A percentile compares a stretch with the other conserved stretches of the same genome.
Evolutionary conservation across 1,284 basidiomycete species (phyloP).

Genomic region (Trametes sp.): DNA sequence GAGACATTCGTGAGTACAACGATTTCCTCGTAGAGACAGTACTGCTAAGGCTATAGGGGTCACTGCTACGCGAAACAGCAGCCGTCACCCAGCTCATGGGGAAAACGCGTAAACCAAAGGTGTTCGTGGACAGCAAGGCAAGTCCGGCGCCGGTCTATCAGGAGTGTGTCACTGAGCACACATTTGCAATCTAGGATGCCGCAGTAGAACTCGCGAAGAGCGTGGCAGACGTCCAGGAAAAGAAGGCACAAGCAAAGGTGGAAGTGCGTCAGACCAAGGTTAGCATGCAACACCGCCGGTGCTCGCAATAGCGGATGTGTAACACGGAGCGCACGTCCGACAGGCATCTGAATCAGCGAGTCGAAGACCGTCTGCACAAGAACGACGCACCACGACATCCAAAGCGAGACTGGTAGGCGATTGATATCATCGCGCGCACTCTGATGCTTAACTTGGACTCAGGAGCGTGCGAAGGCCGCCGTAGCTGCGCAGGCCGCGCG

Average conservation of each 20-base stretch:
- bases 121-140: constrained; percentile 36
- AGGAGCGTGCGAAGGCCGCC: constrained; percentile 40
- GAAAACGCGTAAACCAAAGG: constrained; percentile 30
- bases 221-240: constrained; percentile 36
- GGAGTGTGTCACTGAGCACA: not conserved
- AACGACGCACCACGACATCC: constrained; percentile 12
- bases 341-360: constrained; percentile 18
- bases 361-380: constrained; percentile 13
- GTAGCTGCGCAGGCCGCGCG: constrained; percentile 37
- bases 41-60: not conserved
- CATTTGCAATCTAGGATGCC: constrained; percentile 30
- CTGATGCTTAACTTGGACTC: constrained; percentile 12
- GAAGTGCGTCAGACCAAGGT: constrained; percentile 35
- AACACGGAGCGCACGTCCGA: not conserved
- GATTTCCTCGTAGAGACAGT: constrained; percentile 2
- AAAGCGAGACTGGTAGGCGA: constrained; percentile 37
- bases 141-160: not conserved
- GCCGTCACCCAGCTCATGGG: constrained; percentile 14
- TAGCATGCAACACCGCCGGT: constrained; percentile 21
- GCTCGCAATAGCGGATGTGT: constrained; percentile 12
- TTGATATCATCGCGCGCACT: constrained; percentile 2
- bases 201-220: constrained; percentile 37
- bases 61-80: not conserved
- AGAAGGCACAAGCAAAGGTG: constrained; percentile 33
- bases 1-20: constrained; percentile 16